Percentiles rank a stretch among this genome's conserved stretches.
phyloP scores from a whole-genome alignment of 129 eudicot genomes.

The Oenanthe sinensis region DNA sequence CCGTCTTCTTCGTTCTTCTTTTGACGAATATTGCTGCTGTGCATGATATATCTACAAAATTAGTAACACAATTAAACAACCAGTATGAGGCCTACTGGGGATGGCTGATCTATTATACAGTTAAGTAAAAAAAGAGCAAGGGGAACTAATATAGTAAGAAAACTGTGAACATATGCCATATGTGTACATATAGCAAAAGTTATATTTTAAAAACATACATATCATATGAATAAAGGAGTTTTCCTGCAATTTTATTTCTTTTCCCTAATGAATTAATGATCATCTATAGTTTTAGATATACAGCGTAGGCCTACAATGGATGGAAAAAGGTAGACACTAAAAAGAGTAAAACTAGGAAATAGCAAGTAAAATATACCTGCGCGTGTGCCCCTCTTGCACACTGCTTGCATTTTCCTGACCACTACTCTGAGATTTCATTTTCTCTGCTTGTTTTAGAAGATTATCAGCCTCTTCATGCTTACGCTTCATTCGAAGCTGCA shows the following conservation, averaged over 20 bases:
- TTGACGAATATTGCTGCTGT: constrained; percentile 34
- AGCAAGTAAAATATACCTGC: too few relatives aligned
- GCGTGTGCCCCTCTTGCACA: constrained; percentile 38
- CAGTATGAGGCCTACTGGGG: neutral
- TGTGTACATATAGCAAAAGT: too few relatives aligned
- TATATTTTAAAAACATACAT: too few relatives aligned
- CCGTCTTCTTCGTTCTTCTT: constrained; percentile 73
- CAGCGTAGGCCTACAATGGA: too few relatives aligned
- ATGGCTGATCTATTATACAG: neutral
- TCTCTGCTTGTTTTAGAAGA: constrained; percentile 73
- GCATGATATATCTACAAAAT: constrained; percentile 41
- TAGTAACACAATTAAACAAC: neutral
- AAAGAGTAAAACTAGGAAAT: too few relatives aligned
- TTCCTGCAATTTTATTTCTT: too few relatives aligned
- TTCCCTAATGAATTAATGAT: too few relatives aligned
- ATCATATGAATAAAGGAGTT: too few relatives aligned
- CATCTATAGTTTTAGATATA: too few relatives aligned
- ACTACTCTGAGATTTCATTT: constrained; percentile 20
- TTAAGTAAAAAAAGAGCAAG: neutral
- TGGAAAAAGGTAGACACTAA: too few relatives aligned
- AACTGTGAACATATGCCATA: neutral
- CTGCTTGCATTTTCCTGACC: constrained; percentile 21
- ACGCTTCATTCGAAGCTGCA: constrained; percentile 90
- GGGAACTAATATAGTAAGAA: neutral
- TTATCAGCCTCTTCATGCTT: constrained; percentile 84